phyloP scores from a whole-genome alignment of 495 filamentous ascomycete species.

The Cenococcum geophilum region DNA sequence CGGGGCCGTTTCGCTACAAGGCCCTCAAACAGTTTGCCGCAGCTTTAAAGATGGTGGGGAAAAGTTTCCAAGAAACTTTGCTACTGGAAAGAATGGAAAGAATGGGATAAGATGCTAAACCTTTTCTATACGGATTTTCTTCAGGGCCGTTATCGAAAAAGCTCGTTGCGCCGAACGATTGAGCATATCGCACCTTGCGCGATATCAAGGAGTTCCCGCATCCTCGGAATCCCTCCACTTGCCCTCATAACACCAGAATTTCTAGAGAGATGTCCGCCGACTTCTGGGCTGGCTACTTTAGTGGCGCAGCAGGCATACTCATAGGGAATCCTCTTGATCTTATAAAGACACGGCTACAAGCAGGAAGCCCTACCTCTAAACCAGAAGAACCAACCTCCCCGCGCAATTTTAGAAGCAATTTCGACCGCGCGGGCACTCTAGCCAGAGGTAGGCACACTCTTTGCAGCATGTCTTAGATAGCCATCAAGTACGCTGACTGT shows the following conservation, averaged over 20 bases:
- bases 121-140: too few relatives aligned
- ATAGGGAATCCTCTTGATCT: slow-evolving; percentile 86
- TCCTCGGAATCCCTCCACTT: slow-evolving; percentile 1
- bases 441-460: slow-evolving; percentile 40
- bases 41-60: too few relatives aligned
- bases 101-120: too few relatives aligned
- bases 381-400: slow-evolving; percentile 6
- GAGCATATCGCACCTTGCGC: background rate
- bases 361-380: slow-evolving; percentile 37
- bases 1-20: too few relatives aligned
- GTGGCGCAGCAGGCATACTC: slow-evolving; percentile 73
- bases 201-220: background rate
- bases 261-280: slow-evolving; percentile 60
- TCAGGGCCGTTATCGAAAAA: too few relatives aligned
- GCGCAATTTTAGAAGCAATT: slow-evolving; percentile 33
- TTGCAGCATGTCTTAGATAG: background rate
- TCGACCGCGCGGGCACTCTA: slow-evolving; percentile 45
- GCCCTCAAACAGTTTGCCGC: too few relatives aligned
- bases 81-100: too few relatives aligned
- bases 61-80: too few relatives aligned
- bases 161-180: too few relatives aligned
- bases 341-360: slow-evolving; percentile 77
- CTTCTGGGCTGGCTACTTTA: slow-evolving; percentile 83
- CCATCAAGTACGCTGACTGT: background rate
- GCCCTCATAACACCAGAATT: slow-evolving; percentile 1